Base-by-base conservation (phyloP, 75 land plant species). In the Picea glauca region DNA sequence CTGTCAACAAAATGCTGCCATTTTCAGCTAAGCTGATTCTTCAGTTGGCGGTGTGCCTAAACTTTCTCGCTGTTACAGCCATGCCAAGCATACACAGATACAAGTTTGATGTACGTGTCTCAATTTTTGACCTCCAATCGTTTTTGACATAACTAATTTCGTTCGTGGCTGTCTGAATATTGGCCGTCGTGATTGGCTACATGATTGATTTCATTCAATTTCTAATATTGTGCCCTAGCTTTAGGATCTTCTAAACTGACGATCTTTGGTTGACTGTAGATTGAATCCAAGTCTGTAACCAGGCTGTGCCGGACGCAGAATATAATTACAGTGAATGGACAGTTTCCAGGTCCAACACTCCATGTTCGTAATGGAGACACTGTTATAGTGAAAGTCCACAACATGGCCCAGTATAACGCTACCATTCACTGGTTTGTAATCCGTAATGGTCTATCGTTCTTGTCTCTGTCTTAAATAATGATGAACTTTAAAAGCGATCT, bases 401-500 rank as follows among this genome's bases (percentile, higher is more conserved):
- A 80, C 79, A 77, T 76, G 21, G 81, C 58, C 20, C 79, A 40
- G 8, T 80, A 80, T 59, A 58, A 80, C 32, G 58, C 75, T 31
- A 74, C 81, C 3, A 80, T 80, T 57, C 81, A 80, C 78, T 80
- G 81, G 81, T 80, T 0, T 63, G 66, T 63, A 40, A 40, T 40
- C 43, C 5, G 43, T 40, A 40, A 4, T 40, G 5, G 5, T 40
- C 43, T 40, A 40, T 40, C 0, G 43, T 40, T 40, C 43, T 40
- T 40, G 5, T 40, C 4, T 40, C 43, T 4, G 38, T 38, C 2
- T 40, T 40, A 40, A 40, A 40, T 40, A 40, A 40, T 40, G 43
- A 40, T 40, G 43, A 40, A 40, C 43, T 0, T 5, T 40, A 40
- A 0, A 40, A 40, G 43, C 4, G 5, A 40, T 40, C 5, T 40